Evolutionary conservation across 116 monocot species (phyloP).

Genomic region (Cymodocea nodosa): DNA sequence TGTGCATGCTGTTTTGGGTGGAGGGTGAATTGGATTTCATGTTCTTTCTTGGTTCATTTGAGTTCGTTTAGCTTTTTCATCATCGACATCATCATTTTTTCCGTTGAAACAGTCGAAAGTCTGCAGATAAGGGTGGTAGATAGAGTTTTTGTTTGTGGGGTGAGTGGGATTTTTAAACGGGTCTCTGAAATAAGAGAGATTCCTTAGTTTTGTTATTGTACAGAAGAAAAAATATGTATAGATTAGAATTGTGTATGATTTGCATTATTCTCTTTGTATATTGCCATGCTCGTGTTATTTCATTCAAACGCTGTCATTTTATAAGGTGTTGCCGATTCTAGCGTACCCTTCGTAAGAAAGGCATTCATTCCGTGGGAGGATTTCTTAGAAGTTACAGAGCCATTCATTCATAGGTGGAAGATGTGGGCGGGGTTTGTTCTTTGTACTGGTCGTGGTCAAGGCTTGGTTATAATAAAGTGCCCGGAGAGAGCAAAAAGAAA

Average conservation of each 20-base stretch:
- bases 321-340: not conserved
- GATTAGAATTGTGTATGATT: not conserved
- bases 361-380: slow-evolving; percentile 1
- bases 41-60: slow-evolving; percentile 4
- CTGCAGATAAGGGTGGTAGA: not conserved
- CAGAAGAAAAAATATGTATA: not conserved
- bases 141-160: not conserved
- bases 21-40: not conserved
- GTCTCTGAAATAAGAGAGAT: not conserved
- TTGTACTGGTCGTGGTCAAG: not conserved
- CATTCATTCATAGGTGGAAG: not conserved
- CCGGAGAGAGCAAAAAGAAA: not conserved
- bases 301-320: not conserved
- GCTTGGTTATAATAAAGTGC: not conserved
- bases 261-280: not conserved
- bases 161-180: not conserved
- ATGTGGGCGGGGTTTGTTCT: too few species aligned
- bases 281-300: not conserved
- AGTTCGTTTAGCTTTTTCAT: slow-evolving; percentile 1
- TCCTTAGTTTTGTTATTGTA: slow-evolving; percentile 4
- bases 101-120: not conserved
- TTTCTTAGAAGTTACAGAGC: not conserved
- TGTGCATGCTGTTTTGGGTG: slow-evolving; percentile 7
- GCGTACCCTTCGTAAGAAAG: not conserved
- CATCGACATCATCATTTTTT: not conserved